Evolutionary conservation across 305 asterid species (phyloP).

Genomic region (Fraxinus angustifolia): DNA sequence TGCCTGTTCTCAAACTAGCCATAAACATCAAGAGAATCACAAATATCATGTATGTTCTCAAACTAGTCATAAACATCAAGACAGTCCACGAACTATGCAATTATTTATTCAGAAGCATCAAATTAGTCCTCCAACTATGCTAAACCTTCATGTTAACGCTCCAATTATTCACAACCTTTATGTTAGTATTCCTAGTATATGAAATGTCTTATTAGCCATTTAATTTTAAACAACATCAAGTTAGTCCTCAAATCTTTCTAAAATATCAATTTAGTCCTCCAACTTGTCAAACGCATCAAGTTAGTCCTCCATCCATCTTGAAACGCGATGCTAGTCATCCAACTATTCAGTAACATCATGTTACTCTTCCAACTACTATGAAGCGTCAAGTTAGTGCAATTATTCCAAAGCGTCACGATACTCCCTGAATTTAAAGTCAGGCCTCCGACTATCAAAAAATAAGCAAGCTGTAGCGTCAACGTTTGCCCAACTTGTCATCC

Average conservation of each 20-base stretch:
- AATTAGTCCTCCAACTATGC: neutral
- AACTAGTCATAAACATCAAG: neutral
- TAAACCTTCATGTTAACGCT: neutral
- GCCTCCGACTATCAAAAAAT: neutral
- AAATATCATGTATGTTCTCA: too few species aligned
- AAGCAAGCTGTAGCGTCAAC: neutral
- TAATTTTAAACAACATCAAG: neutral
- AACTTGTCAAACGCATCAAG: neutral
- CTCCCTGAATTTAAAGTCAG: neutral
- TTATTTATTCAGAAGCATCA: neutral
- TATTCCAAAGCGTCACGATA: neutral
- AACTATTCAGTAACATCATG: neutral
- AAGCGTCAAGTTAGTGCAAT: neutral
- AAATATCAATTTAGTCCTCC: neutral
- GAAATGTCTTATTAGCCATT: neutral
- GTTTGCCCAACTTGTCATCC: neutral
- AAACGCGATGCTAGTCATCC: neutral
- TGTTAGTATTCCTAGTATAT: neutral
- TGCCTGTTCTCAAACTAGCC: too few species aligned
- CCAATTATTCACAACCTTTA: neutral
- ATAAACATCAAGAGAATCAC: neutral
- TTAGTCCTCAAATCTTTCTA: neutral
- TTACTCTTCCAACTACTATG: neutral
- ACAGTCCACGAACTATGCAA: neutral
- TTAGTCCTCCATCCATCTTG: neutral